Evolutionary conservation across 768 basidiomycete genomes (phyloP).

Genomic region (Amanita rubescens): DNA sequence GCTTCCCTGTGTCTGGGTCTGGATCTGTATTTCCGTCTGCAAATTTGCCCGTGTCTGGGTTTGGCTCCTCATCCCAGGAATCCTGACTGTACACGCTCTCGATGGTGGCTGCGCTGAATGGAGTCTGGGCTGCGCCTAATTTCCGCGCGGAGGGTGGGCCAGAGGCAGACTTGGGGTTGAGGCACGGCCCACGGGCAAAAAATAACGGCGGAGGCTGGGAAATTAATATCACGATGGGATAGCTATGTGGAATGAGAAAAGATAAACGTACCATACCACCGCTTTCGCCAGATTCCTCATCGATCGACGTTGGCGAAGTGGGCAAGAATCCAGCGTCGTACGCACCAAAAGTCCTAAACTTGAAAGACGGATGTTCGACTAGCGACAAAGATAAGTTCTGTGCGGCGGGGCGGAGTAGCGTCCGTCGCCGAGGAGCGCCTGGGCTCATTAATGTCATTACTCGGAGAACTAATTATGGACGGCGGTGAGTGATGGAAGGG

Average conservation of each 20-base stretch:
- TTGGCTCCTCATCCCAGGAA: conserved; percentile 7
- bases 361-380: conserved; percentile 1
- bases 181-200: background rate
- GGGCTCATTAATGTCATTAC: background rate
- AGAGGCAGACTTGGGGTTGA: too few species aligned
- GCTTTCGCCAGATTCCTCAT: background rate
- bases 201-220: background rate
- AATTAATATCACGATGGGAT: background rate
- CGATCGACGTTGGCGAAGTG: background rate
- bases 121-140: conserved; percentile 8
- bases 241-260: too few species aligned
- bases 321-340: background rate
- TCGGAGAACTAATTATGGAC: background rate
- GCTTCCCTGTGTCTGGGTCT: too few species aligned
- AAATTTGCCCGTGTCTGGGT: background rate
- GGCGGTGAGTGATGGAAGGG: background rate
- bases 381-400: conserved; percentile 3
- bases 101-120: conserved; percentile 10
- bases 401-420: background rate
- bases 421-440: background rate
- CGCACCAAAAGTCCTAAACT: background rate
- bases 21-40: too few species aligned
- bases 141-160: conserved; percentile 12
- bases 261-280: background rate
- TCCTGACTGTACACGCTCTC: conserved; percentile 18